Base-by-base conservation (phyloP, 495 filamentous ascomycete genomes). In the Neurospora cerealis region DNA sequence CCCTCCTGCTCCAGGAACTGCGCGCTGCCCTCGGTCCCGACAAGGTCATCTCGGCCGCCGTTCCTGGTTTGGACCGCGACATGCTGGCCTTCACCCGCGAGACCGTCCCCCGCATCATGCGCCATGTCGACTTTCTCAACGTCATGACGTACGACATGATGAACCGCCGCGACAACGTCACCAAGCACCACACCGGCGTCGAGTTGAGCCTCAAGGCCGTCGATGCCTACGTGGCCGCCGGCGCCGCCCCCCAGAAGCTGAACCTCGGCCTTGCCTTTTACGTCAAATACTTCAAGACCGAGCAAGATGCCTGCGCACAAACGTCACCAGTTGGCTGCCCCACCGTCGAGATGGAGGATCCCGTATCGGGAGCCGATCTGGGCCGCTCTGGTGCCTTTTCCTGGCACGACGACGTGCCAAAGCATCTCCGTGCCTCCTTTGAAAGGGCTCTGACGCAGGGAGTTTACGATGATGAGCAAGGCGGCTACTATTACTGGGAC, bases 71-170 rank as follows among this genome's bases (percentile, higher is more conserved):
- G 24, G 79, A 82, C 34, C 80, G 84, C 66, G 91, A 94, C 75
- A 92, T 94, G 89, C 85, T 94, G 17, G 91, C 91, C 69, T 94
- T 90, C 78, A 93, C 88, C 9, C 76, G 83, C n/a, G 79, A 87
- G 38, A 89, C 87, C 1, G 84, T 91, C 0, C 91, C 91, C 2
- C 77, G 81, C 69, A 92, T 94, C 78, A 89, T 85, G 82, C 77
- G 82, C 66, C 87, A 89, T 1, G 83, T 93, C 11, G 91, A 93
- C 79, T 91, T 92, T 81, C 83, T 93, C 78, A 94, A 93, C 78
- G 86, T 94, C 70, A 94, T 94, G 92, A 88, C 87, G 28, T 94
- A 94, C 81, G 92, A 94, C 75, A 78, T 94, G 70, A 91, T 92
- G 87, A 93, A 93, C 82, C 88, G 92, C 28, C 89, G 92, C 21